Conservation (phyloP, 768 basidiomycete species). For the Sporobolomyces phaffii region DNA sequence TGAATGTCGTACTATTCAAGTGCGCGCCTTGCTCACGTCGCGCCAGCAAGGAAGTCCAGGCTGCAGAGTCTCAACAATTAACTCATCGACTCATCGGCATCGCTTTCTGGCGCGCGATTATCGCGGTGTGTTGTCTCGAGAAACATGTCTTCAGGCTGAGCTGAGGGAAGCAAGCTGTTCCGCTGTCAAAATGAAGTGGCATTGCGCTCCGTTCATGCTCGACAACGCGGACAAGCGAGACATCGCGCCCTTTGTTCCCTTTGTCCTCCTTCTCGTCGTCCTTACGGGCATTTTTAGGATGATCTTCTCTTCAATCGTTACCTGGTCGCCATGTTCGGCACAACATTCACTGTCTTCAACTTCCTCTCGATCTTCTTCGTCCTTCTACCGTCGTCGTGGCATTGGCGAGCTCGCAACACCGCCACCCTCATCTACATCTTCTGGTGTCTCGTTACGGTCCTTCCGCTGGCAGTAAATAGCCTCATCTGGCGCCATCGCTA, state of each 20-base stretch:
- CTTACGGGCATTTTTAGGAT: background rate
- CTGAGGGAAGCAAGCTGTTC: too few relatives aligned
- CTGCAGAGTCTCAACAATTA: too few relatives aligned
- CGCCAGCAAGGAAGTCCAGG: too few relatives aligned
- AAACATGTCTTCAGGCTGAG: too few relatives aligned
- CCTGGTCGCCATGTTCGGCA: background rate
- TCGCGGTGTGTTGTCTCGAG: too few relatives aligned
- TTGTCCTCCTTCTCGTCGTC: constrained; percentile 1
- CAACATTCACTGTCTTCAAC: constrained; percentile 11
- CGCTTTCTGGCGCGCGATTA: too few relatives aligned
- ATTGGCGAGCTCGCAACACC: constrained; percentile 19
- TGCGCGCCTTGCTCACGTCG: too few relatives aligned
- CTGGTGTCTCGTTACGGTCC: constrained; percentile 12
- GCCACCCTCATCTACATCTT: constrained; percentile 22
- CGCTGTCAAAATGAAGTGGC: too few relatives aligned
- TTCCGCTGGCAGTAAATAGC: constrained; percentile 11
- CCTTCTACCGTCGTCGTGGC: constrained; percentile 19
- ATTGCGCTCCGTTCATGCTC: too few relatives aligned
- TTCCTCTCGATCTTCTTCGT: constrained; percentile 12
- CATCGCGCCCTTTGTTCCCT: background rate
- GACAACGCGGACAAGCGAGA: too few relatives aligned
- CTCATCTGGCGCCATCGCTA: background rate
- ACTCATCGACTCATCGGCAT: too few relatives aligned
- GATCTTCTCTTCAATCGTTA: background rate
- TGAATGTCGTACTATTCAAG: too few relatives aligned